Evolutionary conservation across 1,284 basidiomycete species (phyloP).

Genomic region (Sanghuangporus weigelae): DNA sequence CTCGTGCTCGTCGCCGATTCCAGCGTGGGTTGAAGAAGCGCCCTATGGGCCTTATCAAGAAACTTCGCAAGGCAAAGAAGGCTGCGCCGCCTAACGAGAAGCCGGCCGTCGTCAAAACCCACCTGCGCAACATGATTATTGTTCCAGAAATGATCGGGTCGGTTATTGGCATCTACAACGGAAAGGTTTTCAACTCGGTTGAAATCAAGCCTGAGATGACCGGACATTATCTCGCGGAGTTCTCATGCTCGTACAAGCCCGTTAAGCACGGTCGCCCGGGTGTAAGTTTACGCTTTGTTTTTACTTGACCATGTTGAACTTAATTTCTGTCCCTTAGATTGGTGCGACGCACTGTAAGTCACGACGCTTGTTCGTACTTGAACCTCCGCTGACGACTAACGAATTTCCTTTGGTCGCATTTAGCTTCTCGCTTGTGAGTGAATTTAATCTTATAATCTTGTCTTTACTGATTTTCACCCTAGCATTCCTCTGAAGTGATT

Average conservation of each 20-base stretch:
- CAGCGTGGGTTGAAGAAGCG: slow-evolving; percentile 98
- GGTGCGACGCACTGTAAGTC: slow-evolving; percentile 77
- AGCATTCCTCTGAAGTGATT: slow-evolving; percentile 78
- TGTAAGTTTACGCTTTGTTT: slow-evolving; percentile 41
- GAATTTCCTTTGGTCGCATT: slow-evolving; percentile 4
- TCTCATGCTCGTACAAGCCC: slow-evolving; percentile 93
- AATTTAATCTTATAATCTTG: slow-evolving; percentile 6
- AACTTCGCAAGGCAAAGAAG: slow-evolving; percentile 99
- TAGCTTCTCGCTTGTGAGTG: slow-evolving; percentile 68
- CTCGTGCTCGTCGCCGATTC: slow-evolving; percentile 98
- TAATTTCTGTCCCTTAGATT: slow-evolving; percentile 42
- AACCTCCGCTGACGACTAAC: slow-evolving; percentile 11
- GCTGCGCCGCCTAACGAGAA: slow-evolving; percentile 98
- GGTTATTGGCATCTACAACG: slow-evolving; percentile 96
- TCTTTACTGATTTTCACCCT: slow-evolving; percentile 13
- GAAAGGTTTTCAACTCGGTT: slow-evolving; percentile 95
- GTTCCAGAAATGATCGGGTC: slow-evolving; percentile 99
- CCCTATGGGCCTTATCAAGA: slow-evolving; percentile 99
- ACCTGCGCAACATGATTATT: slow-evolving; percentile 99
- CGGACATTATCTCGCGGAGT: slow-evolving; percentile 98
- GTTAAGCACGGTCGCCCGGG: slow-evolving; percentile 99
- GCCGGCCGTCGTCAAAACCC: slow-evolving; percentile 97
- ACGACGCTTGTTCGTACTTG: slow-evolving; percentile 35
- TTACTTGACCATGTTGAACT: neutral
- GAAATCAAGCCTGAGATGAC: slow-evolving; percentile 99